Evolutionary conservation across 306 rosid genomes (phyloP), one percentile per base, ranked within the genome.

Genomic region (Oemleria cerasiformis): DNA sequence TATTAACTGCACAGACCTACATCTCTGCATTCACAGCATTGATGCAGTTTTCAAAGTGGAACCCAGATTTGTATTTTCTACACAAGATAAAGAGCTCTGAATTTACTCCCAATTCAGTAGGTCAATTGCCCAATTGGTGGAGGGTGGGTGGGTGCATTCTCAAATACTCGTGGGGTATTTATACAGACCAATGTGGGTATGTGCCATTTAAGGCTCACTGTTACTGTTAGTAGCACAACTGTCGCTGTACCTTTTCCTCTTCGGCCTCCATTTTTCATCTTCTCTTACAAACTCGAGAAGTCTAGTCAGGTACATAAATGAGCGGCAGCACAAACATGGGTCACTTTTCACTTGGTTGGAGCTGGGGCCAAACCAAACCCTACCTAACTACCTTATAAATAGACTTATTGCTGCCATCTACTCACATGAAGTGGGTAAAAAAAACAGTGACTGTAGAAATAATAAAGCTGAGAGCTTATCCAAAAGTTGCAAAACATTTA

Each of bases 271-370:
- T 21, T 21, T 56, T 30, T 30, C 36, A 30, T 30, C 36, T 30
- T 30, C 36, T 30, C 36, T 30, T 30, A 1, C 2, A 30, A 30
- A 30, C 3, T 30, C 36, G 4, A 30, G 3, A 30, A 30, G 36
- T 65, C 40, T 19, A 45, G 13, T n/a, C 70, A 4, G 25, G 43
- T 4, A 47, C 41, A 65, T 44, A 30, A 66, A 66, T 56, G 48
- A 11, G 11, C n/a, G 62, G 17, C 62, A 20, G 50, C 61, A 11
- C 42, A 68, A 39, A 7, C 42, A 51, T 17, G 38, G 63, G 61
- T 68, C 59, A 48, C 44, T 9, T n/a, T 19, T 53, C 73, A 51
- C 40, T 53, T 53, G 5, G 63, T 53, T 68, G 20, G 38, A 13
- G 21, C 0, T 20, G 41, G 10, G 19, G 41, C 63, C 12, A 10